Evolutionary conservation across 192 early-diverging fungal species (phyloP), one percentile per base, ranked within the genome.

Genomic region (Gryganskiella cystojenkinii): DNA sequence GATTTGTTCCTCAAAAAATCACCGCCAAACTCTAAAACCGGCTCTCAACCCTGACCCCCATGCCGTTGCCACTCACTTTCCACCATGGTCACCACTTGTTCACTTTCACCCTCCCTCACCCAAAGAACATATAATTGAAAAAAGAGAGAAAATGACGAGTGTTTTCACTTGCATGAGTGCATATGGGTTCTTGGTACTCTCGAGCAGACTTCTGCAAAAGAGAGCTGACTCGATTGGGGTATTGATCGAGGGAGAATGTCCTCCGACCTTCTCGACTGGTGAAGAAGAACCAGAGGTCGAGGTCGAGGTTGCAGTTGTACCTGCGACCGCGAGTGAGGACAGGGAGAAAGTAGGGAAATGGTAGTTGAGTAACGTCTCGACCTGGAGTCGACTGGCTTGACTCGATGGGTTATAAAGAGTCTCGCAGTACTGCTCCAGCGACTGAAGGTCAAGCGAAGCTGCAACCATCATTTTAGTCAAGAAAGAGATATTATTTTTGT

Each of bases 271-370:
- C n/a, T 56, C 58, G n/a, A 64, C 37, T 25, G 47, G 61, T 14
- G 55, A 24, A 15, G 65, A 24, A 2, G 60, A 6, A 14, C 64
- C 35, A 11, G 82, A 27, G 25, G 83, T 72, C 9, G 71, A 68
- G 35, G 86, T 81, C n/a, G 80, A 70, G 55, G 80, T 66, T 10
- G 83, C 62, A 35, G 75, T 67, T 13, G 60, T 60, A 52, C 73
- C 53, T 10, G 71, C 72, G 13, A 63, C 75, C 22, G 61, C 70
- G 47, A 92, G 91, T 8, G 92, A 88, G 72, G 95, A 95, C 24
- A 92, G 91, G 8, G 92, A 88, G 72, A 95, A 95, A 25, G 94
- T 94, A 43, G 94, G 94, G 59, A 95, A 95, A 45, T 86, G 88
- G 70, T 90, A 84, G 52, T 93, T 90, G 47, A 95, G 82, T 45